Base-by-base conservation (phyloP, 73 alveolate genomes). In the Symbiodinium pilosum region DNA sequence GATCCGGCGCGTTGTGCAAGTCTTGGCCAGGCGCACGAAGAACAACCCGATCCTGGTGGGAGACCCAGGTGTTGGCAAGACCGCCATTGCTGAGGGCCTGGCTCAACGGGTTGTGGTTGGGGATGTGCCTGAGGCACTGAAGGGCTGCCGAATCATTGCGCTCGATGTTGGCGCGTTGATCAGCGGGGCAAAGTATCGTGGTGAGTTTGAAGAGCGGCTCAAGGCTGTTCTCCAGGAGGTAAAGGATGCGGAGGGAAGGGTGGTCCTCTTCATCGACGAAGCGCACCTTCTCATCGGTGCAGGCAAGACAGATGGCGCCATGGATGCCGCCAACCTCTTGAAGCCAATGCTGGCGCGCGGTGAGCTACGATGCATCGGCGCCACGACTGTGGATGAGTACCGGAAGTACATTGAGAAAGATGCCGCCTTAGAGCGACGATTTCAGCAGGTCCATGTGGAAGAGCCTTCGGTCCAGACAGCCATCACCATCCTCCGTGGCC, bases 51-150 rank as follows among this genome's bases (percentile, higher is more conserved):
- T 93, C 86, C 43, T 93, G 88, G 88, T 43, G 26, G 86, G 93
- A 73, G 44, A 92, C 32, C 92, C 98, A 2, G 98, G 98, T 20
- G 98, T 92, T 40, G 98, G 98, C 32, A 92, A 92, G 83, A 92
- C 98, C 26, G 99, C 99, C 59, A 83, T 93, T 38, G 99, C 86
- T 40, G 99, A 93, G 93, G 99, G 99, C 75, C 43, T 93, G 87
- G 99, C 99, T 34, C 93, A 83, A 51, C 93, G 99, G 18, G 87
- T 93, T n/a, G 93, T 93, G 69, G 59, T 43, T 47, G 86, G 86
- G 38, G 98, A 93, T 40, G 98, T 93, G 24, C 98, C 98, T 2
- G 93, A 93, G n/a, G 88, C 92, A 34, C 59, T 92, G 92, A 71
- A 73, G 95, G 69, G 34, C 86, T 75, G 93, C 84, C 92, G 92